A percentile compares a stretch with the other conserved stretches of the same genome.
Evolutionary conservation across 2,329 filamentous ascomycete genomes (phyloP).

Genomic region (Boeremia lycopersici): DNA sequence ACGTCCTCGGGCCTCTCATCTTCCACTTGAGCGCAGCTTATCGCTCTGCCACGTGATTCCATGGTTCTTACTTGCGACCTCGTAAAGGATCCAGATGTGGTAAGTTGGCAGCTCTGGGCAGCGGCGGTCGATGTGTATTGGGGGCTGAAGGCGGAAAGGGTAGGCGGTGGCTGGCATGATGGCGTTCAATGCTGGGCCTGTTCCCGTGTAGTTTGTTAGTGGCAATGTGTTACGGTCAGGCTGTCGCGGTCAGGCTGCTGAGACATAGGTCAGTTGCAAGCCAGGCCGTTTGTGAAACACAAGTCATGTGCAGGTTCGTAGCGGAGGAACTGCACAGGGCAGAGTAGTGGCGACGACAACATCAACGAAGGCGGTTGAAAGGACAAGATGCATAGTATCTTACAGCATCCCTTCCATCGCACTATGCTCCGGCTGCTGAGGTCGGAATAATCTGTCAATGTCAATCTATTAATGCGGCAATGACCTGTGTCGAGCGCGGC

Average conservation of each 20-base stretch:
- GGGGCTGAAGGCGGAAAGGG: neutral
- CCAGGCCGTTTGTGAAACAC: conserved; percentile 1
- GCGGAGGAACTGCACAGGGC: neutral
- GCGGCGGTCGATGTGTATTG: conserved; percentile 4
- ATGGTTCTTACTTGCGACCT: neutral
- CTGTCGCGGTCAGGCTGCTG: conserved; percentile 10
- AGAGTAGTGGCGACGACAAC: neutral
- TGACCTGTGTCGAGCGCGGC: neutral
- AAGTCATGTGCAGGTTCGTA: conserved; percentile 2
- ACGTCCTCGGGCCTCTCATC: neutral
- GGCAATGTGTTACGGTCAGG: conserved; percentile 13
- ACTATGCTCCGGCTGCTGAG: neutral
- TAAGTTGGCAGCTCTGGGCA: neutral
- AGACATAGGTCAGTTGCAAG: conserved; percentile 12
- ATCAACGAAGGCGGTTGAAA: too few relatives aligned
- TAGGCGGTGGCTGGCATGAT: conserved; percentile 6
- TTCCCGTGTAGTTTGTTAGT: neutral
- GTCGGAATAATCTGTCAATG: neutral
- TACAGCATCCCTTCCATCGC: neutral
- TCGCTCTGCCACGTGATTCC: conserved; percentile 2
- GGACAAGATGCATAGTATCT: too few relatives aligned
- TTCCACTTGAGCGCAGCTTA: neutral
- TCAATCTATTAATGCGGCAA: neutral
- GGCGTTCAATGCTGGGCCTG: conserved; percentile 2
- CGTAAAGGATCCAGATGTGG: conserved; percentile 3